Evolutionary conservation across 306 rosid genomes (phyloP).

Genomic region (Luffa aegyptiaca): DNA sequence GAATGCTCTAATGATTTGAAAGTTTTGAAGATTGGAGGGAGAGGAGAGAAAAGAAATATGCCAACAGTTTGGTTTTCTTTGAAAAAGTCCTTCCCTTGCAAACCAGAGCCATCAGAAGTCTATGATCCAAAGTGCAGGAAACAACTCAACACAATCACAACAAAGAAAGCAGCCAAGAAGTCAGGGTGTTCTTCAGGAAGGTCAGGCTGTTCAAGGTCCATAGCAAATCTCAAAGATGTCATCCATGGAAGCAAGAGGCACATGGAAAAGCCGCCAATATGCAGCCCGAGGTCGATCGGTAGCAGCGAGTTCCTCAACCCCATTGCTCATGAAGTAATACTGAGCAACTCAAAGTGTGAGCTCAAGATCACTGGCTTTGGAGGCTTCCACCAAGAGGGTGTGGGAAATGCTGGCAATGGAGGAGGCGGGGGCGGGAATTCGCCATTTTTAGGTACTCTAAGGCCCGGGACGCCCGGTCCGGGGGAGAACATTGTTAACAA

Average conservation of each 20-base stretch:
- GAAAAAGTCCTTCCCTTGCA: conserved; percentile 76
- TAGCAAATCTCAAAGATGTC: conserved; percentile 85
- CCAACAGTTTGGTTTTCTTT: conserved; percentile 82
- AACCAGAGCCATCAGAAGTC: conserved; percentile 78
- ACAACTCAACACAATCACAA: conserved; percentile 57
- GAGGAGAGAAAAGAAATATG: conserved; percentile 23
- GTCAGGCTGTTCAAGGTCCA: conserved; percentile 87
- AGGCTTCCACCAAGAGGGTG: conserved; percentile 52
- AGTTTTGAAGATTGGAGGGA: not conserved
- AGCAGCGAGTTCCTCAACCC: conserved; percentile 90
- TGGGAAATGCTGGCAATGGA: not conserved
- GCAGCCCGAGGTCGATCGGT: conserved; percentile 88
- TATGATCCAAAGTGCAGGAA: conserved; percentile 75
- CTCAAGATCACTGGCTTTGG: conserved; percentile 73
- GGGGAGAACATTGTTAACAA: conserved; percentile 59
- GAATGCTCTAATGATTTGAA: not conserved
- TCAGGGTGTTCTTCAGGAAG: conserved; percentile 66
- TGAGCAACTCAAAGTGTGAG: conserved; percentile 82
- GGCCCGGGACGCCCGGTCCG: conserved; percentile 87
- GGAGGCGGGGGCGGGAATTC: conserved; percentile 23
- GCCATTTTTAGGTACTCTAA: conserved; percentile 56
- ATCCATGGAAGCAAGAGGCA: conserved; percentile 90
- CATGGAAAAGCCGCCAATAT: conserved; percentile 68
- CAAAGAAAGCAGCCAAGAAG: conserved; percentile 43
- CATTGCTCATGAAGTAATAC: conserved; percentile 72